Base-by-base conservation (phyloP, 768 basidiomycete species). In the Astraeus odoratus region DNA sequence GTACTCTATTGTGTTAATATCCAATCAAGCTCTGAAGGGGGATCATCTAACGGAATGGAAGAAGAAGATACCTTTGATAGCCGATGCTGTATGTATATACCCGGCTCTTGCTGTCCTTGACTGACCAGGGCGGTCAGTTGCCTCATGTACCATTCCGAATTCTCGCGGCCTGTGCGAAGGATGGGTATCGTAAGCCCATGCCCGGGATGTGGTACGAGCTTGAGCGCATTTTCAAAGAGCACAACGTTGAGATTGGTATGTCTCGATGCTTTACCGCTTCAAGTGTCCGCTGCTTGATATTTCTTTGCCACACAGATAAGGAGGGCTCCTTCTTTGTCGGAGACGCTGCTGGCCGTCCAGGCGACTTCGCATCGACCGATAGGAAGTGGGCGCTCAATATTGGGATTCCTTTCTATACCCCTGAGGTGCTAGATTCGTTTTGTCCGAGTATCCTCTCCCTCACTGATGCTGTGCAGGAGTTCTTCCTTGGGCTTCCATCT, bases 191-290 rank as follows among this genome's bases (percentile, higher is more conserved):
- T 13, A 96, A 96, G 62, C 93, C 93, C 3, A 83, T 88, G 71
- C 79, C 78, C 9, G 90, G 90, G 3, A 91, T 94, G 75, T 95
- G 84, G 81, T 69, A 75, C 46, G 81, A 82, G 50, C 64, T 94
- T 37, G 76, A 81, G 53, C 69, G 67, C 2, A 69, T 87, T 29
- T 87, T 81, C 54, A 63, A 60, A 5, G 65, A 74, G 47, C 74
- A 78, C 26, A 74, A 75, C 9, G 64, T 83, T 5, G 60, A 69
- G 13, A 85, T 95, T 55, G 86, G 91, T 86, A 42, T 7, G 74
- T 54, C 2, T 23, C 9, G 5, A 13, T n/a, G n/a, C n/a, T n/a
- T n/a, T n/a, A 22, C 12, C 10, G 9, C 10, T 7, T 22, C 12
- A 25, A 12, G 24, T 23, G 10, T 16, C 26, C 19, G 19, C 10